Conservation (phyloP, 495 filamentous ascomycete genomes). For the Letharia columbiana region DNA sequence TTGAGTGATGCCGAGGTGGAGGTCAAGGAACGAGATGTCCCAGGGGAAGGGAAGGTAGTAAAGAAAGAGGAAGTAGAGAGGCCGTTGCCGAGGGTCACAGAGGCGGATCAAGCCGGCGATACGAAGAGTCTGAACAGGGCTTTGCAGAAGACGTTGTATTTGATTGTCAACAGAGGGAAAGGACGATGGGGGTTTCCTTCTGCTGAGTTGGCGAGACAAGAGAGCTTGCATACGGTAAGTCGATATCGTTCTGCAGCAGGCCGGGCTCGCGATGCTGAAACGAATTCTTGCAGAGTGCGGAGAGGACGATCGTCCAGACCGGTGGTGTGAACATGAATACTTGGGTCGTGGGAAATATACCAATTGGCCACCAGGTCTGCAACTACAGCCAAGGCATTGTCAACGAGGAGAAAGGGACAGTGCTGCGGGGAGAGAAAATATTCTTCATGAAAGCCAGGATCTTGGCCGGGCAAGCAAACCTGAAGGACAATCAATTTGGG, state of each 20-base stretch:
- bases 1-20: constrained; percentile 68
- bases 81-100: constrained; percentile 61
- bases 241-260: neutral
- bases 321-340: constrained; percentile 97
- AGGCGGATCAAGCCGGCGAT: constrained; percentile 72
- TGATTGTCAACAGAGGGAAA: constrained; percentile 59
- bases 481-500: constrained; percentile 61
- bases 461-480: constrained; percentile 88
- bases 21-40: constrained; percentile 53
- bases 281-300: constrained; percentile 55
- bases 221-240: constrained; percentile 74
- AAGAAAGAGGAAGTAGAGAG: constrained; percentile 58
- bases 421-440: constrained; percentile 59
- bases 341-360: constrained; percentile 89
- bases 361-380: constrained; percentile 67
- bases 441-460: constrained; percentile 96
- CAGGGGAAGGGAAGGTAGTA: constrained; percentile 51
- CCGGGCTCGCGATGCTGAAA: constrained; percentile 2
- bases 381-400: constrained; percentile 31
- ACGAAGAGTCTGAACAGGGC: constrained; percentile 65
- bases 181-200: constrained; percentile 78
- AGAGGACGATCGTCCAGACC: constrained; percentile 63
- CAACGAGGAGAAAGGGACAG: constrained; percentile 30
- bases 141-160: constrained; percentile 72
- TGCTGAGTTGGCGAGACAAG: constrained; percentile 53